Percentiles rank a stretch among this genome's conserved stretches.
Conservation (phyloP, 768 basidiomycete genomes). For the Candolleomyces efflorescens region DNA sequence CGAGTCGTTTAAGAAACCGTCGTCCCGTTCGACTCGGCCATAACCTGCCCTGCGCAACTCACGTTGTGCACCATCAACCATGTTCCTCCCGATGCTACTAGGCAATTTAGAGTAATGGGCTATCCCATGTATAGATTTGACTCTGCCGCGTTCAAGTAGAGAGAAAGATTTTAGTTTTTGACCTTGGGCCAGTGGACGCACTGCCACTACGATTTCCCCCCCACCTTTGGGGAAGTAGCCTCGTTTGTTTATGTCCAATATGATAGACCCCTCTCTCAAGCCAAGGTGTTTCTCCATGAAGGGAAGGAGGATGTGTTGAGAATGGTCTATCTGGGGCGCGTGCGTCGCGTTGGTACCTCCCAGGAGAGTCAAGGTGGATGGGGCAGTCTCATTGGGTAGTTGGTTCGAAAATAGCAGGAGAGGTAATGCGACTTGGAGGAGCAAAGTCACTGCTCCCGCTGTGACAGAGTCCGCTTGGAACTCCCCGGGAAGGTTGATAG, state of each 20-base stretch:
- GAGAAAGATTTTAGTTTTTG: slow-evolving; percentile 36
- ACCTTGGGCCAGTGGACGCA: slow-evolving; percentile 38
- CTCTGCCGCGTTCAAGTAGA: slow-evolving; percentile 52
- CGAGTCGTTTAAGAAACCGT: not conserved
- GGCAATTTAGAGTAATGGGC: slow-evolving; percentile 71
- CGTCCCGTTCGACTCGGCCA: not conserved
- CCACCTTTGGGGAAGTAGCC: slow-evolving; percentile 78
- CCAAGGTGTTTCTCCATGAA: slow-evolving; percentile 61
- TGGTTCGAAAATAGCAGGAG: slow-evolving; percentile 54
- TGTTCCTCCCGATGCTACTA: slow-evolving; percentile 44
- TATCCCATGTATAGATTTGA: slow-evolving; percentile 48
- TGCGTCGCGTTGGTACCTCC: slow-evolving; percentile 72
- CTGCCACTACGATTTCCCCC: slow-evolving; percentile 48
- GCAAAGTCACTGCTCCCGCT: slow-evolving; percentile 67
- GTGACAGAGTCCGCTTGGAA: slow-evolving; percentile 48
- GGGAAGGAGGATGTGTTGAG: slow-evolving; percentile 59
- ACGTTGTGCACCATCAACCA: slow-evolving; percentile 50
- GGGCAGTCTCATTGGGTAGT: slow-evolving; percentile 10
- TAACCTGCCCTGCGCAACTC: slow-evolving; percentile 37
- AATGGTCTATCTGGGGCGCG: slow-evolving; percentile 78
- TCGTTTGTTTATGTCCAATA: slow-evolving; percentile 47
- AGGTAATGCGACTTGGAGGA: slow-evolving; percentile 70
- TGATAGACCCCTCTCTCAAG: slow-evolving; percentile 25
- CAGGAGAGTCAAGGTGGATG: slow-evolving; percentile 49
- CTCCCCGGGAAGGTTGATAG: slow-evolving; percentile 34